Evolutionary conservation across 116 monocot species (phyloP).

Genomic region (Posidonia oceanica): DNA sequence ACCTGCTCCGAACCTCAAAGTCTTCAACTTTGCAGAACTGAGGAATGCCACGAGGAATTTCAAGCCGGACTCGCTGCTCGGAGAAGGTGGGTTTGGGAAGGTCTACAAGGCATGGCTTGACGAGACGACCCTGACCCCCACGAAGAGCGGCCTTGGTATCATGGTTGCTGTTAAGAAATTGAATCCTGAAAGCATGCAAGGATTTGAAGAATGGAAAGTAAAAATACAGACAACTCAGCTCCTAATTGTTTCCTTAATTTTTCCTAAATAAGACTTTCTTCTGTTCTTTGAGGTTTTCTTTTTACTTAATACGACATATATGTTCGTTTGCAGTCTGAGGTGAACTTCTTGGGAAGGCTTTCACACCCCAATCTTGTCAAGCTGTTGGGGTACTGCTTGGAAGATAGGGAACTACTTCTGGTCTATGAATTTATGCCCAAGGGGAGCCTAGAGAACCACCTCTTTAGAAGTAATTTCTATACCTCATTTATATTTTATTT

Average conservation of each 20-base stretch:
- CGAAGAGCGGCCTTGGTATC: conserved; percentile 29
- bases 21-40: conserved; percentile 39
- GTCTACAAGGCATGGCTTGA: conserved; percentile 55
- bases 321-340: conserved; percentile 59
- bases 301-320: too few species aligned
- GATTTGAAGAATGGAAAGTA: conserved; percentile 33
- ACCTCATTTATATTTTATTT: conserved; percentile 4
- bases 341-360: conserved; percentile 73
- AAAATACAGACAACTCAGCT: not conserved
- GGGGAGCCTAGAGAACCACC: conserved; percentile 85
- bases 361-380: conserved; percentile 90
- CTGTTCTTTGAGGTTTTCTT: not conserved
- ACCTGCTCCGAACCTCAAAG: conserved; percentile 23
- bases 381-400: conserved; percentile 78
- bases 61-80: conserved; percentile 27
- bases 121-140: conserved; percentile 35
- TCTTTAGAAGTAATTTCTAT: conserved; percentile 76
- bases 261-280: not conserved
- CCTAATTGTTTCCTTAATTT: not conserved
- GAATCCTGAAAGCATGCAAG: conserved; percentile 39
- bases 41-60: conserved; percentile 40
- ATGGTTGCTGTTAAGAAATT: conserved; percentile 42
- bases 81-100: conserved; percentile 52
- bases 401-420: conserved; percentile 76
- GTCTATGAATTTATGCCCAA: conserved; percentile 88